phyloP scores from a whole-genome alignment of 2,329 filamentous ascomycete genomes.

The Talaromyces amestolkiae region DNA sequence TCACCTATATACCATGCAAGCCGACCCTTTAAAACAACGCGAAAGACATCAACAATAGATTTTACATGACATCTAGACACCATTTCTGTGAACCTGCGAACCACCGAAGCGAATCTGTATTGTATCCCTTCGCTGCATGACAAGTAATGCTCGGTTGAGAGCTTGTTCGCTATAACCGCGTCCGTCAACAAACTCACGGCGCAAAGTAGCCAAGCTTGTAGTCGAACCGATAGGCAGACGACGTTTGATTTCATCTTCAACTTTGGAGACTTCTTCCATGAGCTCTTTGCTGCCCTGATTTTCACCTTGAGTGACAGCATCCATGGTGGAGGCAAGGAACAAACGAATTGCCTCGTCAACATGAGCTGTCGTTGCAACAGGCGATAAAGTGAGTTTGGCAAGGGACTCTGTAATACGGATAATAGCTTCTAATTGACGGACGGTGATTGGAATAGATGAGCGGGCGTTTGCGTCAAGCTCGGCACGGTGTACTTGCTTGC shows the following conservation, averaged over 20 bases:
- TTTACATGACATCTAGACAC: conserved; percentile 33
- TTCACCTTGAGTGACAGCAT: conserved; percentile 87
- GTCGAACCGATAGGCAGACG: conserved; percentile 93
- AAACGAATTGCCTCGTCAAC: conserved; percentile 96
- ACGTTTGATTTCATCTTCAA: conserved; percentile 85
- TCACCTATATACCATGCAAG: conserved; percentile 16
- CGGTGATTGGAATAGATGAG: conserved; percentile 93
- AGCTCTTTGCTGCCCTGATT: conserved; percentile 81
- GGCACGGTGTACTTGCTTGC: conserved; percentile 85
- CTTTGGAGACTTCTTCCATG: conserved; percentile 80
- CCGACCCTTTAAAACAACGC: not conserved
- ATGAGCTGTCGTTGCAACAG: conserved; percentile 83
- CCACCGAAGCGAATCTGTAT: conserved; percentile 51
- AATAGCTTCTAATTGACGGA: conserved; percentile 94
- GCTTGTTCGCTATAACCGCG: conserved; percentile 86
- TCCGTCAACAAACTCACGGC: conserved; percentile 86
- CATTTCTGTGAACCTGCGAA: conserved; percentile 49
- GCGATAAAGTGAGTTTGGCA: conserved; percentile 82
- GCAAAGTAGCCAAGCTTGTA: conserved; percentile 80
- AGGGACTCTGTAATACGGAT: conserved; percentile 95
- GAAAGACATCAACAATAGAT: conserved; percentile 3
- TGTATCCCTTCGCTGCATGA: conserved; percentile 83
- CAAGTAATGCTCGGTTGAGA: conserved; percentile 77
- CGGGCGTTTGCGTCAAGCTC: conserved; percentile 87
- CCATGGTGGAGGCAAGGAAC: conserved; percentile 96